Evolutionary conservation across 1,284 basidiomycete species (phyloP).

Genomic region (Fomitopsis betulina): DNA sequence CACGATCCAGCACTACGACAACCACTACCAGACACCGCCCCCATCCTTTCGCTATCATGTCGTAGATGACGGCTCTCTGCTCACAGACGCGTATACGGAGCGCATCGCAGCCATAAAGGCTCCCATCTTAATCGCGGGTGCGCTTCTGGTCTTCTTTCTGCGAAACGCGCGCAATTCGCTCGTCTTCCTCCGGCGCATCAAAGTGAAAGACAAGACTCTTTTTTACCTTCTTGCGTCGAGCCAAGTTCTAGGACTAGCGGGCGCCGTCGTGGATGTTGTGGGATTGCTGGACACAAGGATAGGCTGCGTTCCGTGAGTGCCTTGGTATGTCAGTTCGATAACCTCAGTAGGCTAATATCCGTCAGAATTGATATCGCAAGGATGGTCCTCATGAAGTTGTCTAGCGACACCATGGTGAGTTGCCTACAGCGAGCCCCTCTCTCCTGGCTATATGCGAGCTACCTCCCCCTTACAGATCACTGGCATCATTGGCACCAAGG

Average conservation of each 20-base stretch:
- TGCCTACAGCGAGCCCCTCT: background rate
- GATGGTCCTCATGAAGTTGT: conserved; percentile 10
- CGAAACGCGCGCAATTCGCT: conserved; percentile 49
- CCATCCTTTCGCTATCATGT: conserved; percentile 43
- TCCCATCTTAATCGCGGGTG: conserved; percentile 43
- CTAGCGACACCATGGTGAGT: conserved; percentile 37
- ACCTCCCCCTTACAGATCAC: conserved; percentile 40
- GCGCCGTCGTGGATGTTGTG: conserved; percentile 39
- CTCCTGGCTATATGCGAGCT: background rate
- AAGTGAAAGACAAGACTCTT: conserved; percentile 57
- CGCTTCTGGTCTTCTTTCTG: conserved; percentile 48
- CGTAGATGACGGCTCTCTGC: conserved; percentile 54
- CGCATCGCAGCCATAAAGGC: conserved; percentile 40
- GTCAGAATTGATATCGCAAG: conserved; percentile 25
- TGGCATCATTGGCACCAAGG: conserved; percentile 62
- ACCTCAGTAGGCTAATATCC: conserved; percentile 13
- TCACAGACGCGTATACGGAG: conserved; percentile 41
- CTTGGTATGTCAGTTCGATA: background rate
- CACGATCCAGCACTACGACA: conserved; percentile 43
- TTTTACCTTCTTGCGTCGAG: conserved; percentile 53
- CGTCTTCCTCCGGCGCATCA: conserved; percentile 49
- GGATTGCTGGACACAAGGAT: conserved; percentile 41
- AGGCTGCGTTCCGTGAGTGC: conserved; percentile 34
- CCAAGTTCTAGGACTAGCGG: conserved; percentile 48
- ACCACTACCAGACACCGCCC: conserved; percentile 41